Evolutionary conservation across 129 eudicot species (phyloP).

Genomic region (Flaveria trinervia): DNA sequence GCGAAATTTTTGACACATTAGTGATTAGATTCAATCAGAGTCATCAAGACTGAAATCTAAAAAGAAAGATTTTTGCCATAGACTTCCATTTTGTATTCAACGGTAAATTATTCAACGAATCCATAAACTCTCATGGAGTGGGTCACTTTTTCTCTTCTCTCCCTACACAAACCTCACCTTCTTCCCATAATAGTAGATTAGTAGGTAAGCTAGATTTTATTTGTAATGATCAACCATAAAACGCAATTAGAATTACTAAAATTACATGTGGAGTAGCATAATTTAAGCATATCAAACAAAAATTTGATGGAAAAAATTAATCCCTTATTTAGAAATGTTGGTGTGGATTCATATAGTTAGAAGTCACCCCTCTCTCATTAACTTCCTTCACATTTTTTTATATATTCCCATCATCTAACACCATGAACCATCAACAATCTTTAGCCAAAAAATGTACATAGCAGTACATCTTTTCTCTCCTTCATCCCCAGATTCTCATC

Average conservation of each 20-base stretch:
- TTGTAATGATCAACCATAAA: neutral
- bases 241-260: neutral
- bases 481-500: constrained; percentile 18
- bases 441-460: constrained; percentile 20
- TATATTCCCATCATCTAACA: constrained; percentile 5
- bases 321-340: neutral
- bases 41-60: no score
- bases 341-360: constrained; percentile 14
- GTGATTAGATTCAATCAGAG: no score
- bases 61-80: no score
- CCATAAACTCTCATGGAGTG: no score
- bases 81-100: no score
- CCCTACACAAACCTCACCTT: no score
- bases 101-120: no score
- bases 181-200: neutral
- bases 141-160: no score
- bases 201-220: neutral
- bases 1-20: no score
- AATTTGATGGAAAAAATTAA: neutral
- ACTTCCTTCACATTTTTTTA: constrained; percentile 7
- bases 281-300: constrained; percentile 1
- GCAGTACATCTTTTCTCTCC: constrained; percentile 24
- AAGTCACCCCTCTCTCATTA: constrained; percentile 9
- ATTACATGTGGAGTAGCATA: constrained; percentile 20
- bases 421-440: constrained; percentile 20